Evolutionary conservation across 2,329 filamentous ascomycete genomes (phyloP), one percentile per base, ranked within the genome.

Genomic region (Delphinella strobiligena): DNA sequence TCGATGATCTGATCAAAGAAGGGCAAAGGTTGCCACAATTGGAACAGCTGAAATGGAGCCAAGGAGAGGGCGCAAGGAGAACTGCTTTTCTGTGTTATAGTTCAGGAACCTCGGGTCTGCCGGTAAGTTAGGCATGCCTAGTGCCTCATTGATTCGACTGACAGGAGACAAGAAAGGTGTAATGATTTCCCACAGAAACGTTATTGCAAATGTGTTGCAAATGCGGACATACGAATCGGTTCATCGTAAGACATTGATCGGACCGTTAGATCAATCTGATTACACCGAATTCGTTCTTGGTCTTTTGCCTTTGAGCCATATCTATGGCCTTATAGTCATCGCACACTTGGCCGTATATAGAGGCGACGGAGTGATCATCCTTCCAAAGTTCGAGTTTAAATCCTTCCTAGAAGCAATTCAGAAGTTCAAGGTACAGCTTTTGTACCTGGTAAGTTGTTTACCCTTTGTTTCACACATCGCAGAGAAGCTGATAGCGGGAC

Each of bases 71-170:
- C 3, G 71, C 72, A 27, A 73, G 74, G 39, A 78, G 80, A 50
- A 76, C 76, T 4, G 80, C 84, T 0, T 89, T 82, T 54, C 66
- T 93, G 33, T 87, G 81, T 61, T 88, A 85, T 56, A 86, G 80
- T 0, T 84, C 78, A 54, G 83, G 83, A 15, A 89, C 83, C 1
- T 87, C 82, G 9, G 83, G 83, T 3, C 61, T 88, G 29, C 83
- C 83, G 12, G 79, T 82, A 65, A 51, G 68, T 55, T 52, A 15
- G 4, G 5, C n/a, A 22, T 10, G 15, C 11, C 19, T 24, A 3
- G 11, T 14, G 11, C 10, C 7, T 17, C n/a, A 32, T 17, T 19
- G 4, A 3, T 9, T 19, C n/a, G n/a, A n/a, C n/a, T n/a, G n/a
- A n/a, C 19, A 36, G 1, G 2, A 2, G 24, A 16, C 37, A 8